phyloP scores from a whole-genome alignment of 176 grass and related monocot genomes.

The Lolium perenne region DNA sequence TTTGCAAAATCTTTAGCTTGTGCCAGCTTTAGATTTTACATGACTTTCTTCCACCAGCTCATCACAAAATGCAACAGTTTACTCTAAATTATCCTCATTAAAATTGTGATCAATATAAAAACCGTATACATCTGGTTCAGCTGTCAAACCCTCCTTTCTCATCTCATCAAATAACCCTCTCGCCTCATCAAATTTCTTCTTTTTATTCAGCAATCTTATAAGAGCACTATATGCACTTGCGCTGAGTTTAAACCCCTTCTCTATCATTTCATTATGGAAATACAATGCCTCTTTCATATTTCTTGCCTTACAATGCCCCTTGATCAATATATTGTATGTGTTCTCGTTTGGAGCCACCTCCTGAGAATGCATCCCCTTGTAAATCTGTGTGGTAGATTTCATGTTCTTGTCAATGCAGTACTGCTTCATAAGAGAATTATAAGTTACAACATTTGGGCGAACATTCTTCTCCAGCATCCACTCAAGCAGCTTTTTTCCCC shows the following conservation, averaged over 20 bases:
- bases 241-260: constrained; percentile 75
- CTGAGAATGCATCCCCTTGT: constrained; percentile 66
- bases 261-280: constrained; percentile 81
- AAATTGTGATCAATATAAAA: constrained; percentile 79
- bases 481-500: constrained; percentile 75
- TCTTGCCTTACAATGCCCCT: constrained; percentile 84
- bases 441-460: constrained; percentile 63
- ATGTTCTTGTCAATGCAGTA: constrained; percentile 81
- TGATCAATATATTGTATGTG: constrained; percentile 95
- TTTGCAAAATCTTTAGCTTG: neutral
- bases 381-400: constrained; percentile 81
- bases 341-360: constrained; percentile 68
- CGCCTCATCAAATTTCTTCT: constrained; percentile 82
- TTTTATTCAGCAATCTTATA: constrained; percentile 83
- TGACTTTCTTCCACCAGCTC: constrained; percentile 62
- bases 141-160: constrained; percentile 64
- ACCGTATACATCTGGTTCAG: constrained; percentile 68
- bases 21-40: constrained; percentile 43
- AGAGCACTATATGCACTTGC: constrained; percentile 71
- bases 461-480: constrained; percentile 90
- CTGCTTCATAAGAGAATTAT: constrained; percentile 92
- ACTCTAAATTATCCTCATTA: constrained; percentile 69
- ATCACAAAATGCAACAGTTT: constrained; percentile 75
- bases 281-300: constrained; percentile 92
- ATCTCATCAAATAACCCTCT: constrained; percentile 84